Evolutionary conservation across 495 filamentous ascomycete genomes (phyloP).

Genomic region (Cairneyella variabilis): DNA sequence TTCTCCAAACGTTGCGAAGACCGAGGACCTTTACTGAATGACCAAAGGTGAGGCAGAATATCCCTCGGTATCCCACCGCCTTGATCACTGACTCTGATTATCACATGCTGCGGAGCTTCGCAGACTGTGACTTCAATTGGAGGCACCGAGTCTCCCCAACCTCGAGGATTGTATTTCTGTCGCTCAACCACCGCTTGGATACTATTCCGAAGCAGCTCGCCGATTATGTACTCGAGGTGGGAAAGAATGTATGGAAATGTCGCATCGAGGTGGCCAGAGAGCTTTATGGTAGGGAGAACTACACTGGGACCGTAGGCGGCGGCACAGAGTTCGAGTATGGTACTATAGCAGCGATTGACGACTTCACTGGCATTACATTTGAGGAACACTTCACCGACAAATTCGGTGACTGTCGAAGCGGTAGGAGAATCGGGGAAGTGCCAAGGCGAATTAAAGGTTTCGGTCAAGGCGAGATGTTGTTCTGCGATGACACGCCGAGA

Average conservation of each 20-base stretch:
- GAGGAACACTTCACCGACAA: conserved; percentile 93
- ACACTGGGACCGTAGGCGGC: conserved; percentile 66
- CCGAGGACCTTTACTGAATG: conserved; percentile 86
- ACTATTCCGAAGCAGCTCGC: conserved; percentile 91
- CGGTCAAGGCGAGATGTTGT: conserved; percentile 93
- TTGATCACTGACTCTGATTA: conserved; percentile 91
- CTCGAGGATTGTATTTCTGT: conserved; percentile 33
- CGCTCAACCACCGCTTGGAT: conserved; percentile 87
- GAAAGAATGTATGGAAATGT: conserved; percentile 96
- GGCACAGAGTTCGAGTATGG: conserved; percentile 63
- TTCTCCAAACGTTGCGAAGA: conserved; percentile 72
- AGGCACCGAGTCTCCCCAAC: conserved; percentile 44
- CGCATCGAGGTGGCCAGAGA: conserved; percentile 81
- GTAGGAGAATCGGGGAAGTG: conserved; percentile 77
- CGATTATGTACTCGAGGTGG: conserved; percentile 95
- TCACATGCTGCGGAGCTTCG: conserved; percentile 92
- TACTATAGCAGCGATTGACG: conserved; percentile 73
- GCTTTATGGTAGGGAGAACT: conserved; percentile 73
- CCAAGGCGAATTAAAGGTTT: conserved; percentile 90
- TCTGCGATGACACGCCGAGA: conserved; percentile 95
- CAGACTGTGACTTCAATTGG: conserved; percentile 93
- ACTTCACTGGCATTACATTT: conserved; percentile 91
- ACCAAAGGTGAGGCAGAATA: conserved; percentile 88
- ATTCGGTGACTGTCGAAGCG: conserved; percentile 61
- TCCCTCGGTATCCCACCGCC: conserved; percentile 87